Evolutionary conservation across 345 rosid genomes (phyloP).

Genomic region (Viola odorata): DNA sequence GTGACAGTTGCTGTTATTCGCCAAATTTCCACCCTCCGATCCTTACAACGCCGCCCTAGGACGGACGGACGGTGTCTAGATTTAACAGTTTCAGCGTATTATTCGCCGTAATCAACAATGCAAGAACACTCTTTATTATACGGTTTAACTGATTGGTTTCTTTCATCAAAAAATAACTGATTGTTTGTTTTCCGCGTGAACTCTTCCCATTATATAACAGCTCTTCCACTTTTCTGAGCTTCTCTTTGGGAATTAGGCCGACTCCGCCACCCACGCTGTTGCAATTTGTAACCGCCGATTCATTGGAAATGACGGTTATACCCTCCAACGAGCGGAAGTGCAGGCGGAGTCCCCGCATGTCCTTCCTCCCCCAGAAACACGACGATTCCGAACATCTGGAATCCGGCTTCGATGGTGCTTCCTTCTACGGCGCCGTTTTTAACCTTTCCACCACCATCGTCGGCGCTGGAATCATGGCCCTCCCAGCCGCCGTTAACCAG

Average conservation of each 20-base stretch:
- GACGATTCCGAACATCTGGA: conserved; percentile 19
- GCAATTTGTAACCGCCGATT: neutral
- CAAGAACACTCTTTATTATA: too few species aligned
- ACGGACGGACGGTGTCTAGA: too few species aligned
- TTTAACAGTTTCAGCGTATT: too few species aligned
- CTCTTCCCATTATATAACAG: neutral
- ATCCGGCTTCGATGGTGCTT: conserved; percentile 40
- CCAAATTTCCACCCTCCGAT: too few species aligned
- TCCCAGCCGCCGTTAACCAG: conserved; percentile 52
- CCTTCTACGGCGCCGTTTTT: conserved; percentile 55
- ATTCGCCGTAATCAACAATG: too few species aligned
- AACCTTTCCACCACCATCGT: conserved; percentile 64
- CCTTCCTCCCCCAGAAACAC: conserved; percentile 38
- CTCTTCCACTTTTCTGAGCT: neutral
- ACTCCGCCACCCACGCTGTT: neutral
- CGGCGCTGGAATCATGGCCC: conserved; percentile 70
- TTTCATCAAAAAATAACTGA: too few species aligned
- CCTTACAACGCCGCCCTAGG: too few species aligned
- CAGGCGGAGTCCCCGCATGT: conserved; percentile 37
- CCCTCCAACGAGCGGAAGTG: conserved; percentile 34
- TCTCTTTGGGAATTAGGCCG: neutral
- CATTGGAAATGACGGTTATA: conserved; percentile 24
- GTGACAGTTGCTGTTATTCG: too few species aligned
- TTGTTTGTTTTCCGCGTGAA: conserved; percentile 6
- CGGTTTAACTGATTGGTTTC: too few species aligned